A percentile compares a stretch with the other conserved stretches of the same genome.
Conservation (phyloP, 2,329 filamentous ascomycete genomes). For the Phaeosphaeriaceae sp. region DNA sequence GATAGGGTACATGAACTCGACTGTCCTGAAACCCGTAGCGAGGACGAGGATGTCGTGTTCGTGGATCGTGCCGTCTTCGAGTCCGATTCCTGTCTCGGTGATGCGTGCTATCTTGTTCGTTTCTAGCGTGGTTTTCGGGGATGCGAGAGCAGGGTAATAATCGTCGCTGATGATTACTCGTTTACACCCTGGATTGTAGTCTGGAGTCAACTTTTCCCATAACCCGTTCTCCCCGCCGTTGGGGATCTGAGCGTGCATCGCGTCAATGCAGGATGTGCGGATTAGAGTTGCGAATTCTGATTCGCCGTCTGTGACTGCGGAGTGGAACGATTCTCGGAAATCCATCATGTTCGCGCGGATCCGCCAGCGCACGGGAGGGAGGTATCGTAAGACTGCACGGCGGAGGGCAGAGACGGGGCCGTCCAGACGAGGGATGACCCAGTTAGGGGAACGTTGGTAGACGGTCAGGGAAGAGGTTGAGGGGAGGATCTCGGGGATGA, state of each 20-base stretch:
- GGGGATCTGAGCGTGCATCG: slow-evolving; percentile 58
- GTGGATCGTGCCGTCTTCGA: slow-evolving; percentile 50
- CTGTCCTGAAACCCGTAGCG: slow-evolving; percentile 67
- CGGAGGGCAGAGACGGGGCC: slow-evolving; percentile 53
- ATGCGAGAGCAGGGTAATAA: slow-evolving; percentile 61
- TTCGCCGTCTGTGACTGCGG: slow-evolving; percentile 53
- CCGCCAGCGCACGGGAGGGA: slow-evolving; percentile 60
- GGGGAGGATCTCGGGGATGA: slow-evolving; percentile 65
- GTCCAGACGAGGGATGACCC: slow-evolving; percentile 64
- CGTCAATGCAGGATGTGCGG: slow-evolving; percentile 42
- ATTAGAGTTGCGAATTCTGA: slow-evolving; percentile 54
- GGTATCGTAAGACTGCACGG: slow-evolving; percentile 56
- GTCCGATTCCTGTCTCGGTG: slow-evolving; percentile 56
- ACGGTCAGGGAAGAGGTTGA: slow-evolving; percentile 59
- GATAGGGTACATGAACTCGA: slow-evolving; percentile 67
- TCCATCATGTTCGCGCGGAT: slow-evolving; percentile 64
- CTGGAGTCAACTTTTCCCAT: slow-evolving; percentile 62
- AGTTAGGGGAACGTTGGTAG: slow-evolving; percentile 67
- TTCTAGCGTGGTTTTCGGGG: slow-evolving; percentile 60
- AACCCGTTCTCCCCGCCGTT: slow-evolving; percentile 55
- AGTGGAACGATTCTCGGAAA: slow-evolving; percentile 59
- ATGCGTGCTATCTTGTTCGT: slow-evolving; percentile 59
- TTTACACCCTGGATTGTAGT: slow-evolving; percentile 64
- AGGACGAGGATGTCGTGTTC: slow-evolving; percentile 65
- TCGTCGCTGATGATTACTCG: slow-evolving; percentile 64